Evolutionary conservation across 176 grass and related monocot genomes (phyloP), one percentile per base, ranked within the genome.

Genomic region (Avena eriantha): DNA sequence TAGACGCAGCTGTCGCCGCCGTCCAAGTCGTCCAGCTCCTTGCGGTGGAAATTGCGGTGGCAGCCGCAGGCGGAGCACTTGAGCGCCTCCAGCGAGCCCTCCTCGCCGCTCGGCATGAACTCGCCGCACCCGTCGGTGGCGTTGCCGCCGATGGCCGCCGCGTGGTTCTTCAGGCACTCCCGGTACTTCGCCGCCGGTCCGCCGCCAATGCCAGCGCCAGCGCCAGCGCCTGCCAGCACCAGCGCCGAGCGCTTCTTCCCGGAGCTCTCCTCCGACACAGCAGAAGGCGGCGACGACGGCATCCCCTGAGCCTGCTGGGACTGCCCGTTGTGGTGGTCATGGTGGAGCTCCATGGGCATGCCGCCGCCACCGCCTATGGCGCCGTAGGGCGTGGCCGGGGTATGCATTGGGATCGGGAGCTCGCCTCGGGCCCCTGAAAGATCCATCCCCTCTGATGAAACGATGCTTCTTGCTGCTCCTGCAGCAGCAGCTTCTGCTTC

Each of bases 111-210:
- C 2, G 96, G 93, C 96, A 98, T 94, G 96, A 98, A 98, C 90
- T 98, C 93, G 35, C 92, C 96, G 45, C 96, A 98, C 73, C 96
- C 96, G 41, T 98, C 96, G 16, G 92, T 95, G 60, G 96, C 96
- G 75, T 84, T 92, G 35, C 96, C 96, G 65, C 93, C 96, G 29
- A 98, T 98, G 47, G 93, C 57, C 0, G 93, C 93, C 26, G 96
- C 96, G 82, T 98, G 96, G 88, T 98, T 98, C 93, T 95, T 98
- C 19, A 94, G 90, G 88, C 96, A 98, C 89, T 98, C 96, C 47
- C 86, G 65, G 90, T 98, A 98, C 90, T 33, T 98, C 43, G 89
- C 86, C 45, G 23, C 22, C 29, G 69, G 7, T 0, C 19, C 63
- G 8, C 15, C 45, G 3, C 48, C 41, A 21, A 35, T 63, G 60